phyloP scores from a whole-genome alignment of 805 yeast species.

The Metschnikowia lochheadii region DNA sequence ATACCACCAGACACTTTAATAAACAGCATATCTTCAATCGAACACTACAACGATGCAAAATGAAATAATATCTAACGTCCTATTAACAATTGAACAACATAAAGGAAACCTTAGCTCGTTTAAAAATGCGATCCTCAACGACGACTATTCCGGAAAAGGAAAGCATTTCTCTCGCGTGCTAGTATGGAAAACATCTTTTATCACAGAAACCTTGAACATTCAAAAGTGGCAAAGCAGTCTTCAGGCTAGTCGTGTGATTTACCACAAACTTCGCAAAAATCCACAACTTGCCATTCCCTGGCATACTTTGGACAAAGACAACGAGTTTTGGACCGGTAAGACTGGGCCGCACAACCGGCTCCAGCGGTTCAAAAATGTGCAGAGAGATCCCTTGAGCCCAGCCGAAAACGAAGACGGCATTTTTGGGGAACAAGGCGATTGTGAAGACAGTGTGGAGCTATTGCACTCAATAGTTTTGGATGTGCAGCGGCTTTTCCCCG shows the following conservation, averaged over 20 bases:
- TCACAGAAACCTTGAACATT: conserved; percentile 35
- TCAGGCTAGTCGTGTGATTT: conserved; percentile 29
- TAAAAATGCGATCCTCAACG: conserved; percentile 24
- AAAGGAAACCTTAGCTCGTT: conserved; percentile 28
- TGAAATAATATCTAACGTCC: conserved; percentile 32
- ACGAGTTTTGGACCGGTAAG: conserved; percentile 18
- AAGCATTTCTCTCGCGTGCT: conserved; percentile 29
- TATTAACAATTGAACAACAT: conserved; percentile 34
- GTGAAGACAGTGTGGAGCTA: conserved; percentile 35
- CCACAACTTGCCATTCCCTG: conserved; percentile 36
- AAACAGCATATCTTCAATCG: background rate
- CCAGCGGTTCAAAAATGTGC: conserved; percentile 17
- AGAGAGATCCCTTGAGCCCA: conserved; percentile 18
- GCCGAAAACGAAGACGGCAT: conserved; percentile 2
- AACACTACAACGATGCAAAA: conserved; percentile 27
- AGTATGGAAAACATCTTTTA: conserved; percentile 36
- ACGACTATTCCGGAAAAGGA: conserved; percentile 24
- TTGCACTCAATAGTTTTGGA: conserved; percentile 45
- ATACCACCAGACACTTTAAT: background rate
- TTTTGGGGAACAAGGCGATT: background rate
- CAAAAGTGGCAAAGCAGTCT: conserved; percentile 31
- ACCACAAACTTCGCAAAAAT: conserved; percentile 28
- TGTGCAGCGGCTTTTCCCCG: conserved; percentile 51
- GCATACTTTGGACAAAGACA: conserved; percentile 30
- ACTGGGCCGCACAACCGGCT: conserved; percentile 7